Base-by-base conservation (phyloP, 2,329 filamentous ascomycete species). In the Fusarium poae region DNA sequence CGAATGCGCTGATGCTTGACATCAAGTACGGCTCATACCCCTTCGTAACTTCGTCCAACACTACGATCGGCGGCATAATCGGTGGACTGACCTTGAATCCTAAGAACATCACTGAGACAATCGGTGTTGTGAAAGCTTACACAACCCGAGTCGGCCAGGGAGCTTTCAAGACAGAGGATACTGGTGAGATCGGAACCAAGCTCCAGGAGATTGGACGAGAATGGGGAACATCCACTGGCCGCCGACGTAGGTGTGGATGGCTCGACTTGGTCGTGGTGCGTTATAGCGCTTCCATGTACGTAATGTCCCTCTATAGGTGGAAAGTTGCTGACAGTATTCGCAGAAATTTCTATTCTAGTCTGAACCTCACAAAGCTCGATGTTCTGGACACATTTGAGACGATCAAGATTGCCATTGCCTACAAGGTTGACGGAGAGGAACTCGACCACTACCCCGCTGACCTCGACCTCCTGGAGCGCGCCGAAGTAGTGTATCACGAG, bases 361-460 rank as follows among this genome's bases (percentile, higher is more conserved):
- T 49, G n/a, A 61, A 57, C 27, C 64, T 64, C n/a, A 50, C 53
- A 16, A 61, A 50, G 54, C 54, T 66, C 25, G 65, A 65, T 20
- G 49, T 65, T 20, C 42, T 65, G n/a, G 66, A 65, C 30, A 45
- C 40, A 35, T 56, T 69, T 35, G 43, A 65, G 21, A 62, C 52
- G 15, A 52, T 68, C 32, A 65, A 69, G 29, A 35, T 65, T 16
- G 48, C 49, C 25, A 40, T 65, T 27, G 61, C 60, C 27, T 65
- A 65, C 35, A 65, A 54, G 21, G 35, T 65, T 15, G 35, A 65
- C 20, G 35, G 58, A 11, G 29, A 59, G 29, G 59, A 64, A 35
- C 64, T 68, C 20, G 21, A 43, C 23, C 40, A 46, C 32, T 65
- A 53, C 21, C 54, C 54, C 25, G 48, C 53, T 15, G 42, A 53